Percentiles rank a stretch among this genome's conserved stretches.
phyloP scores from a whole-genome alignment of 1,284 basidiomycete genomes.

The Pisolithus thermaeus region DNA sequence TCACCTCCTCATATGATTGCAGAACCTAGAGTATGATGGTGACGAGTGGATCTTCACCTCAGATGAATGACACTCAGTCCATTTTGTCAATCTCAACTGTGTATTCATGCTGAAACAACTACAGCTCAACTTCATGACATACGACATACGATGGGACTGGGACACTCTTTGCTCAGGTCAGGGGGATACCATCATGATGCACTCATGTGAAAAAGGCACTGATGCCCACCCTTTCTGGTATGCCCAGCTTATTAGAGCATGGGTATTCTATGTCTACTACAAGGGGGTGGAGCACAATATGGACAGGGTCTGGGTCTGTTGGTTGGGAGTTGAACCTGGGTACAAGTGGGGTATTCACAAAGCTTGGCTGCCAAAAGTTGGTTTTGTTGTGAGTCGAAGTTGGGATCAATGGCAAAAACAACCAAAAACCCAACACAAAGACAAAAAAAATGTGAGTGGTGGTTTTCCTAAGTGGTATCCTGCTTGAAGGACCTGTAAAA shows the following conservation, averaged over 20 bases:
- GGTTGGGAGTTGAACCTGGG: too few species aligned
- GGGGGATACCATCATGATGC: conserved; percentile 8
- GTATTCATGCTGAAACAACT: conserved; percentile 4
- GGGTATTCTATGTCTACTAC: not conserved
- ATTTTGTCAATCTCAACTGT: conserved; percentile 9
- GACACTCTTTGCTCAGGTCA: conserved; percentile 15
- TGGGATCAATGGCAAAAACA: too few species aligned
- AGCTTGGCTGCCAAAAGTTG: conserved; percentile 27
- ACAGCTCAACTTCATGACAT: conserved; percentile 9
- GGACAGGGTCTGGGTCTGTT: not conserved
- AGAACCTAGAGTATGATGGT: conserved; percentile 6
- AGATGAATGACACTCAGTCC: not conserved
- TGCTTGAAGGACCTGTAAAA: too few species aligned
- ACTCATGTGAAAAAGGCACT: not conserved
- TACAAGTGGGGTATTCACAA: not conserved
- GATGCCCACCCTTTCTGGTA: conserved; percentile 16
- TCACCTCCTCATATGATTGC: conserved; percentile 12
- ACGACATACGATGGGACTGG: conserved; percentile 10
- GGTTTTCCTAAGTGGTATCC: too few species aligned
- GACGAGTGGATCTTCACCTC: conserved; percentile 6
- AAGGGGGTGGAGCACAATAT: conserved; percentile 1
- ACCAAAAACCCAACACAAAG: too few species aligned
- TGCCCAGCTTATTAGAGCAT: conserved; percentile 7
- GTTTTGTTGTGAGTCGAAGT: conserved; percentile 16
- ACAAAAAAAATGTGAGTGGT: too few species aligned